Evolutionary conservation across 2,329 filamentous ascomycete species (phyloP).

Genomic region (Cercospora sp.): DNA sequence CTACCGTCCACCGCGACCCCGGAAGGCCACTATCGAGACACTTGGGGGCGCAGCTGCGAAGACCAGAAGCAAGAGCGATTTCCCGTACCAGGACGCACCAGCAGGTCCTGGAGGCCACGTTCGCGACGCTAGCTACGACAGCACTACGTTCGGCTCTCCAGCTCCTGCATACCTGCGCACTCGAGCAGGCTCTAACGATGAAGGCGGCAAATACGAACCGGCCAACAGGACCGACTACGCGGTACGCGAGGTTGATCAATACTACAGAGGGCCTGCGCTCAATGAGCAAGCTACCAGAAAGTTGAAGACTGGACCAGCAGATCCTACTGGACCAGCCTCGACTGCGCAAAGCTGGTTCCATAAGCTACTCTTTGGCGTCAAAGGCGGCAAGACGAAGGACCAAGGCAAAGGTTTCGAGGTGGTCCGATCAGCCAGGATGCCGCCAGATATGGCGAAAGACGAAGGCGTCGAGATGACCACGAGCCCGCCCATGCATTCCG

Average conservation of each 20-base stretch:
- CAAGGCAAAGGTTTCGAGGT: constrained; percentile 94
- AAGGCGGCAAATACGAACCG: constrained; percentile 25
- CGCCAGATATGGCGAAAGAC: constrained; percentile 62
- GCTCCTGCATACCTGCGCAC: constrained; percentile 56
- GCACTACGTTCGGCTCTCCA: constrained; percentile 48
- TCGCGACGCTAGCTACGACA: constrained; percentile 35
- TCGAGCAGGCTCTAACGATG: constrained; percentile 55
- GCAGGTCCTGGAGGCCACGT: constrained; percentile 36
- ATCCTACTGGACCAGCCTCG: constrained; percentile 87
- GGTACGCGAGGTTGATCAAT: constrained; percentile 93
- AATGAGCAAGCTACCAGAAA: constrained; percentile 78
- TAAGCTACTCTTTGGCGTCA: constrained; percentile 50
- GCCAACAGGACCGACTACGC: constrained; percentile 71
- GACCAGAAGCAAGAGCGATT: constrained; percentile 41
- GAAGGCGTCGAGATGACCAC: constrained; percentile 42
- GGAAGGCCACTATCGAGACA: constrained; percentile 65
- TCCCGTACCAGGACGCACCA: constrained; percentile 47
- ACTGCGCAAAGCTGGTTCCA: constrained; percentile 90
- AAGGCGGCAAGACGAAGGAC: constrained; percentile 81
- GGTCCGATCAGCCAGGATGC: constrained; percentile 84
- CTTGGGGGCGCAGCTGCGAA: constrained; percentile 44
- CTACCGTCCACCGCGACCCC: constrained; percentile 78
- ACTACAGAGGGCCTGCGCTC: constrained; percentile 87
- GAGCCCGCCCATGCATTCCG: constrained; percentile 35
- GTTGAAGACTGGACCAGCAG: constrained; percentile 88